Percentiles rank a stretch among this genome's conserved stretches.
These are phyloP conservation scores for Limonium bicolor DNA, from an alignment of 148 eudicot species.

Conservation along the genomic window DNA sequence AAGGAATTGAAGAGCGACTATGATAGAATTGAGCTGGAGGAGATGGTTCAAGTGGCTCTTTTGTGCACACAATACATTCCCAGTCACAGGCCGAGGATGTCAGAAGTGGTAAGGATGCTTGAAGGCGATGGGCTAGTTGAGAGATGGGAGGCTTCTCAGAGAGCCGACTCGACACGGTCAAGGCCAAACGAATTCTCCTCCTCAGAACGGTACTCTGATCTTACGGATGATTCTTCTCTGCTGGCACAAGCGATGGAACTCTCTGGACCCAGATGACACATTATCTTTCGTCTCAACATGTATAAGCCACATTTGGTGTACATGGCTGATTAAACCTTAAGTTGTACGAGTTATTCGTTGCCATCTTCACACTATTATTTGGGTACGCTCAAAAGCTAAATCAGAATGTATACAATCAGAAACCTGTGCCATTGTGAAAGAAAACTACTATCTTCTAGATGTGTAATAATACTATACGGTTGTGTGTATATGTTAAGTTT, in stretches of 20 bases:
- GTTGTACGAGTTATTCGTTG: too few relatives aligned
- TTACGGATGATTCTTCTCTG: slow-evolving; percentile 84
- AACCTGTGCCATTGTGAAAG: too few relatives aligned
- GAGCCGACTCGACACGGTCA: slow-evolving; percentile 56
- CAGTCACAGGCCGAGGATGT: slow-evolving; percentile 77
- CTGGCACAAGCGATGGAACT: slow-evolving; percentile 93
- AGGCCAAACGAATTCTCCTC: slow-evolving; percentile 65
- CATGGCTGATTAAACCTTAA: too few relatives aligned
- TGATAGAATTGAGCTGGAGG: slow-evolving; percentile 76
- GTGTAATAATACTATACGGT: too few relatives aligned
- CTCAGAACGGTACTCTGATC: slow-evolving; percentile 85
- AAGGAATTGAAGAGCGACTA: slow-evolving; percentile 60
- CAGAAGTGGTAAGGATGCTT: slow-evolving; percentile 88
- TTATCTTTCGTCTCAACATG: too few relatives aligned
- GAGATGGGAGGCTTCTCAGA: slow-evolving; percentile 93
- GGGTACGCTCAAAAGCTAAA: too few relatives aligned
- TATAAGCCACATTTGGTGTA: too few relatives aligned
- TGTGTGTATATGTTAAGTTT: too few relatives aligned
- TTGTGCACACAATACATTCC: slow-evolving; percentile 85
- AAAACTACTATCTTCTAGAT: too few relatives aligned
- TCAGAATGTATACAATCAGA: too few relatives aligned
- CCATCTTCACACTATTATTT: too few relatives aligned
- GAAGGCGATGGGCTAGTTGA: slow-evolving; percentile 97
- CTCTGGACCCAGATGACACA: slow-evolving; percentile 77
- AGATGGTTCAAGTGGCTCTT: slow-evolving; percentile 83